Evolutionary conservation across 2,329 filamentous ascomycete species (phyloP), one percentile per base, ranked within the genome.

Genomic region (Hymenoscyphus fraxineus): DNA sequence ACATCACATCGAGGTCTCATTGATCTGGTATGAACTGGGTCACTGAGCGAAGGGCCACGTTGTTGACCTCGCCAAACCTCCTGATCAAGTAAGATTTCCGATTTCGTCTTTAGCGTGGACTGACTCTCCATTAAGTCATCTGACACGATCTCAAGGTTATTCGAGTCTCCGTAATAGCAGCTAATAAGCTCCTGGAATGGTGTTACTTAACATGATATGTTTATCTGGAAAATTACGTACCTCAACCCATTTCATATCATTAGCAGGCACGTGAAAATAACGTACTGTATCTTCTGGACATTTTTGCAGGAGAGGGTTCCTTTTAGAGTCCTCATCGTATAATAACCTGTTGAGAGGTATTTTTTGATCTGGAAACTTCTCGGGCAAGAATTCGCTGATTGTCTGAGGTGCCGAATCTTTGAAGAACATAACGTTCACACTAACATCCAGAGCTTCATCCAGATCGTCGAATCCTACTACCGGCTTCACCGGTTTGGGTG

Each of bases 161-260:
- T 35, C 9, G 9, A 15, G 2, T 56, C 54, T 4, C 54, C 54
- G 16, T 56, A 56, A 56, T 56, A 56, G 19, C 54, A 56, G 54
- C 27, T 22, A 9, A 56, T n/a, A 13, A 56, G 54, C 32, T 56
- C 54, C 54, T 56, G 27, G 2, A 35, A 56, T 31, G 44, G 22
- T 19, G 58, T 65, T 10, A 35, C 41, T 41, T 31, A 6, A n/a
- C 13, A 5, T 1, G 9, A 69, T 67, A 32, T 68, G 63, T 13
- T 64, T 64, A 19, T 12, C 27, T 27, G 12, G 22, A 22, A 56
- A 15, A 35, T 69, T 68, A 51, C 67, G 67, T 56, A 72, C 69
- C 62, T 74, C 72, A 7, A 72, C 70, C 72, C 72, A 74, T 47
- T 65, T 63, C 72, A 74, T 74, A 59, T 72, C 73, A 62, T 73